phyloP scores from a whole-genome alignment of 2,329 filamentous ascomycete genomes.

The Botrytis aclada region DNA sequence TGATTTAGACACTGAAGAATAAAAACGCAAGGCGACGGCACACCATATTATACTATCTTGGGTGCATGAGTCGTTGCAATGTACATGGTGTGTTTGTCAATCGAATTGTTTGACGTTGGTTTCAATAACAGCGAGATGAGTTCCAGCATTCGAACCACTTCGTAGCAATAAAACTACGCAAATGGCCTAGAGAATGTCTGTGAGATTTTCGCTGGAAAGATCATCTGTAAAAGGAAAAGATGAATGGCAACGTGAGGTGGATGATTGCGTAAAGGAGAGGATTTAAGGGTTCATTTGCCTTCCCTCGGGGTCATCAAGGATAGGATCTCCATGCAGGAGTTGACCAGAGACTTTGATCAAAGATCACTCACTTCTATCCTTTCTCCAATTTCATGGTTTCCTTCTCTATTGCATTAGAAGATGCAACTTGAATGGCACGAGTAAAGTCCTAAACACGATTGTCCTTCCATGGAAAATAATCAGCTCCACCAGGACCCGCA shows the following conservation, averaged over 20 bases:
- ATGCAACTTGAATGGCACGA: background rate
- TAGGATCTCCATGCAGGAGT: background rate
- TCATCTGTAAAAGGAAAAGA: background rate
- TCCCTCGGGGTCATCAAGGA: background rate
- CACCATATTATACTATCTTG: background rate
- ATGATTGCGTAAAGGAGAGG: background rate
- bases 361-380: background rate
- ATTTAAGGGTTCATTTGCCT: background rate
- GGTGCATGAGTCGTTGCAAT: background rate
- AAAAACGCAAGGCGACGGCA: background rate
- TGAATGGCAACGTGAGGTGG: background rate
- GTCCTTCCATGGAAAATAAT: background rate
- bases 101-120: background rate
- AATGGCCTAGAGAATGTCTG: background rate
- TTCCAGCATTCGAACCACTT: background rate
- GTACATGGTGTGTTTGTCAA: background rate
- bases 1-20: background rate
- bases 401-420: background rate
- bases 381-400: background rate
- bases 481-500: background rate
- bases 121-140: background rate
- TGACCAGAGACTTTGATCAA: background rate
- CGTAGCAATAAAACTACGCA: background rate
- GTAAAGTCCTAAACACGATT: background rate
- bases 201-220: background rate